A percentile compares a stretch with the other conserved stretches of the same genome.
These are phyloP conservation scores for Fusarium transvaalense DNA, from an alignment of 2,329 filamentous ascomycete species.

Conservation along the genomic window DNA sequence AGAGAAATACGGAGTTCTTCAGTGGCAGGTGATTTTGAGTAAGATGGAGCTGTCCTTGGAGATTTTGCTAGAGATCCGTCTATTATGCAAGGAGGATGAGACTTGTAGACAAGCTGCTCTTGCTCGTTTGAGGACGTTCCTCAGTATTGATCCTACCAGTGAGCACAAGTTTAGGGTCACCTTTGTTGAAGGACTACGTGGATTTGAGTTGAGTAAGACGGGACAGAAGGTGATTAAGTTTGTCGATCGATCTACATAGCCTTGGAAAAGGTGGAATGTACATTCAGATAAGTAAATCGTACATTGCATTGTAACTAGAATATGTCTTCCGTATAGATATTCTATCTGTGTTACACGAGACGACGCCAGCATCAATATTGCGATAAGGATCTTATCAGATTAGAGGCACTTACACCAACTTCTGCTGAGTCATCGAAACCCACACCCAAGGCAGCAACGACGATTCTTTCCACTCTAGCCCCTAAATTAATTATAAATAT, in stretches of 20 bases:
- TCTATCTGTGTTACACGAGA: too few relatives aligned
- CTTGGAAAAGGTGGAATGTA: accelerated
- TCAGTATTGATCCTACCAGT: conserved; percentile 44
- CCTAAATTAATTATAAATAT: neutral
- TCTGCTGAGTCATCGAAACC: neutral
- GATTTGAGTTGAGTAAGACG: conserved; percentile 45
- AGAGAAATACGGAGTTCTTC: conserved; percentile 50
- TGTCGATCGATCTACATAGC: conserved; percentile 40
- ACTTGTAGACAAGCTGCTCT: conserved; percentile 33
- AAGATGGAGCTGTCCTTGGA: conserved; percentile 47
- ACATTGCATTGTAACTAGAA: too few relatives aligned
- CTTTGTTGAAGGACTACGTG: conserved; percentile 53
- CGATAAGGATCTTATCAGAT: neutral
- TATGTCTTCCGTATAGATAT: too few relatives aligned
- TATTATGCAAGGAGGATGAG: conserved; percentile 40
- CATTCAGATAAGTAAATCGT: too few relatives aligned
- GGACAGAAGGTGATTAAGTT: conserved; percentile 49
- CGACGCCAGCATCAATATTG: too few relatives aligned
- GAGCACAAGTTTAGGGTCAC: conserved; percentile 52
- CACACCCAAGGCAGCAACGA: neutral
- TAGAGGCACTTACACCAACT: neutral
- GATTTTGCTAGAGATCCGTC: conserved; percentile 42
- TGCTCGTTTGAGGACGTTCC: conserved; percentile 42
- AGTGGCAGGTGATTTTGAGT: conserved; percentile 59
- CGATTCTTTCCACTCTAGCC: neutral